phyloP scores from a whole-genome alignment of 495 filamentous ascomycete species.

The Aspergillus sparsus region DNA sequence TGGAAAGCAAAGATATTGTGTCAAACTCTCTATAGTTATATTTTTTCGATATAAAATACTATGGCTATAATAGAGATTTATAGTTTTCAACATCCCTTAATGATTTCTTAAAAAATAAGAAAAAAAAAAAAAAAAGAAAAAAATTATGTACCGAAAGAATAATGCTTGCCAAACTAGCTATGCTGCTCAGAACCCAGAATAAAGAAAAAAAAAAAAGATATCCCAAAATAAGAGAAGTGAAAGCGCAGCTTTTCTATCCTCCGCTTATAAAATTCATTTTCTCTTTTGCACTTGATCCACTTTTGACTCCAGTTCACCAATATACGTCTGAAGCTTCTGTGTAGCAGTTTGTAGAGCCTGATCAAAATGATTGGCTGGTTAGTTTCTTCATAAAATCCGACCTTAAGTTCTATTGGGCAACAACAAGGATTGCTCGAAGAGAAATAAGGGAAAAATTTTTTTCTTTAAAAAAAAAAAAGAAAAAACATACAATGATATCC shows the following conservation, averaged over 20 bases:
- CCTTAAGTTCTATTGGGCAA: neutral
- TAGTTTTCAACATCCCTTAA: no score
- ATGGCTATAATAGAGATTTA: no score
- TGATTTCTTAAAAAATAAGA: no score
- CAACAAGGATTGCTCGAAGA: neutral
- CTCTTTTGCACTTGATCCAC: constrained; percentile 69
- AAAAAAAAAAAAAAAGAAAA: no score
- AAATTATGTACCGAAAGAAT: no score
- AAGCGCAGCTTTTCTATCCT: constrained; percentile 1
- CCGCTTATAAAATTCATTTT: constrained; percentile 10
- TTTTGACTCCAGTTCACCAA: constrained; percentile 78
- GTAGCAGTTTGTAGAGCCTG: constrained; percentile 88
- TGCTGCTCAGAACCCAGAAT: constrained; percentile 8
- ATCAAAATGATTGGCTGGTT: constrained; percentile 4
- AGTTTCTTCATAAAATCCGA: neutral
- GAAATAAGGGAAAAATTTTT: constrained; percentile 13
- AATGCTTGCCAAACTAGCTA: no score
- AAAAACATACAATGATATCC: constrained; percentile 86
- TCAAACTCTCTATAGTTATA: no score
- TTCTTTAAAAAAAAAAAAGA: constrained; percentile 11
- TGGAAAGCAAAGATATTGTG: neutral
- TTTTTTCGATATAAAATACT: no score
- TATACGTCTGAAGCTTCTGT: constrained; percentile 79
- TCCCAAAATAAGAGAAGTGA: constrained; percentile 1
- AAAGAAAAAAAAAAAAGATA: constrained; percentile 5